Conservation (phyloP, 495 filamentous ascomycete genomes). For the Daldinia vernicosa region DNA sequence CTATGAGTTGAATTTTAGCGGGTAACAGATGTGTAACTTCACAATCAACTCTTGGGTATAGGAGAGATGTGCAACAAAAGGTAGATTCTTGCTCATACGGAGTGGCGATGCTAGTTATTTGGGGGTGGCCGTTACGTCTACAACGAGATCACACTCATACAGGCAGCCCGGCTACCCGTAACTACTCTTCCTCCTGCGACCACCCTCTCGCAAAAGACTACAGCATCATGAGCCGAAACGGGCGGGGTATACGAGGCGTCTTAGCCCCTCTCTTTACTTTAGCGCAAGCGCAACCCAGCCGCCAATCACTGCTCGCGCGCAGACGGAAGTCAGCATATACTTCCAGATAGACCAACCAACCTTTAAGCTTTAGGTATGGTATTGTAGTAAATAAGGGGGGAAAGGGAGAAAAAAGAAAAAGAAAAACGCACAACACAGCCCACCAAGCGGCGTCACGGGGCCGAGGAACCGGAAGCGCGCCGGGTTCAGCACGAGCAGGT, state of each 20-base stretch:
- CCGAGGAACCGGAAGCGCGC: conserved; percentile 63
- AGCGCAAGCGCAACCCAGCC: conserved; percentile 45
- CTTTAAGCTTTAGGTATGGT: too few species aligned
- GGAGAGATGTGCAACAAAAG: background rate
- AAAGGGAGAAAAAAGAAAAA: background rate
- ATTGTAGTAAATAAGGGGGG: too few species aligned
- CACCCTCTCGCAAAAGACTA: background rate
- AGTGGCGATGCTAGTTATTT: conserved; percentile 8
- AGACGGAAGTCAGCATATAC: background rate
- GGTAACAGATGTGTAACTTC: background rate
- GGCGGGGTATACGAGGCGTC: background rate
- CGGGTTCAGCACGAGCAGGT: conserved; percentile 65
- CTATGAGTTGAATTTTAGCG: background rate
- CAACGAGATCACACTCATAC: background rate
- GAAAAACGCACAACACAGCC: conserved; percentile 52
- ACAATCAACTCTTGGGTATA: background rate
- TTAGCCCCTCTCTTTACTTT: background rate
- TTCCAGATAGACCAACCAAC: background rate
- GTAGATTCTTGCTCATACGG: background rate
- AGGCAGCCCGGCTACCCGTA: background rate
- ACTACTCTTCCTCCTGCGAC: background rate
- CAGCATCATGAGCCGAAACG: background rate
- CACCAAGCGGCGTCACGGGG: conserved; percentile 68
- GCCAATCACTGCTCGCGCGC: conserved; percentile 30
- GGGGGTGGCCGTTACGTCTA: background rate